Evolutionary conservation across 768 basidiomycete genomes (phyloP).

Genomic region (Suillus luteus): DNA sequence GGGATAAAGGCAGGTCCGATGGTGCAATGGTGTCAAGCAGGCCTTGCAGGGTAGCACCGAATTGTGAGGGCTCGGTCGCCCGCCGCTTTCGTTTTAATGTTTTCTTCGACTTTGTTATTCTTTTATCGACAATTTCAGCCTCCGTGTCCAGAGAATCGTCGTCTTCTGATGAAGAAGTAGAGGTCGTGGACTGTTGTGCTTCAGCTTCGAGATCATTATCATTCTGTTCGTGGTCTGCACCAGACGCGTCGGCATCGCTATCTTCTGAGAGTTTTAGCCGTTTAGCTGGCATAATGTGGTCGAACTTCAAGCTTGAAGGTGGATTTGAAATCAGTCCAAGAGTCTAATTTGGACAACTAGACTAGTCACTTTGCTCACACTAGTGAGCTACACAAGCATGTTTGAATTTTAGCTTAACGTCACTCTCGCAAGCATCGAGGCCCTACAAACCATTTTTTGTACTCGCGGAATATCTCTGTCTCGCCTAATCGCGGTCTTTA

Average conservation of each 20-base stretch:
- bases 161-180: conserved; percentile 14
- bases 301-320: conserved; percentile 9
- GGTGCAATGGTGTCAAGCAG: conserved; percentile 73
- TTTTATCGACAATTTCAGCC: conserved; percentile 61
- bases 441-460: not conserved
- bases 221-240: conserved; percentile 1
- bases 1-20: conserved; percentile 69
- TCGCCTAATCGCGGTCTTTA: not conserved
- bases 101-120: conserved; percentile 69
- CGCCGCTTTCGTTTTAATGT: conserved; percentile 83
- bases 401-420: not conserved
- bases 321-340: not conserved
- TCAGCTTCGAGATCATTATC: conserved; percentile 10
- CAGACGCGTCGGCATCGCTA: conserved; percentile 17
- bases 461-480: not conserved
- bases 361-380: conserved; percentile 1
- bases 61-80: conserved; percentile 72
- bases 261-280: conserved; percentile 45
- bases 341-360: conserved; percentile 1
- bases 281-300: conserved; percentile 52
- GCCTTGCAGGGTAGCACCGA: conserved; percentile 73
- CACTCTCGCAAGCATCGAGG: conserved; percentile 3
- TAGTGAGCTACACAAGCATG: not conserved
- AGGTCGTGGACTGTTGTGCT: conserved; percentile 6
- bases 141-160: conserved; percentile 48